Conservation (phyloP, 108 stramenopile species). For the Pseudonitzschia pungens region DNA sequence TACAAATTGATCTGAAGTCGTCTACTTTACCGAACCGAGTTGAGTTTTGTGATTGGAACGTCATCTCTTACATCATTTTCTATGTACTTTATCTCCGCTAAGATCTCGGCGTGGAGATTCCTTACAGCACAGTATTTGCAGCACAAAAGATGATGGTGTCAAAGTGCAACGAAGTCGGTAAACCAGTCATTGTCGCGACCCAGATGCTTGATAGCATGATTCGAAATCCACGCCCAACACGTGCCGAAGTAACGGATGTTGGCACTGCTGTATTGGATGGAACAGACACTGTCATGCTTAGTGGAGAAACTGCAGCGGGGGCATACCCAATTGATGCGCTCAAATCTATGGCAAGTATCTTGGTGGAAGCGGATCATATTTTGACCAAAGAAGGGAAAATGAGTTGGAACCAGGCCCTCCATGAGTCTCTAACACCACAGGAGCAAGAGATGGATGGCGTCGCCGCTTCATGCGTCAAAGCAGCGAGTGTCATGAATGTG, state of each 20-base stretch:
- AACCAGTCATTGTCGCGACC: constrained; percentile 88
- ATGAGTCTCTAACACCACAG: constrained; percentile 33
- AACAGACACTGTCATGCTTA: constrained; percentile 74
- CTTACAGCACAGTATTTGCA: constrained; percentile 79
- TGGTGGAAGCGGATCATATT: constrained; percentile 60
- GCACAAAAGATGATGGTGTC: constrained; percentile 92
- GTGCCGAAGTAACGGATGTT: constrained; percentile 92
- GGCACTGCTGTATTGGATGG: constrained; percentile 74
- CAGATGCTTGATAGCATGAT: constrained; percentile 93
- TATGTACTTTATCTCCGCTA: background rate
- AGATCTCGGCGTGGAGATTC: constrained; percentile 82
- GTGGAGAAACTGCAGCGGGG: constrained; percentile 73
- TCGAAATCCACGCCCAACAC: constrained; percentile 85
- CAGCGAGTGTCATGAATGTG: constrained; percentile 57
- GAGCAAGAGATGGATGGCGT: constrained; percentile 68
- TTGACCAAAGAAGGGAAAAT: constrained; percentile 26
- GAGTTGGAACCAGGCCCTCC: constrained; percentile 38
- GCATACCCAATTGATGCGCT: constrained; percentile 63
- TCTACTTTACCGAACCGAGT: background rate
- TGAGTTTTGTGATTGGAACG: background rate
- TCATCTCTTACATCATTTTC: background rate
- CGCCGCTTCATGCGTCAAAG: constrained; percentile 50
- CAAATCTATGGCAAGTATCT: constrained; percentile 60
- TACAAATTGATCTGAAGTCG: background rate
- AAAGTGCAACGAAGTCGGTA: constrained; percentile 68